Evolutionary conservation across 179 eudicot species (phyloP).

Genomic region (Silene coronaria): DNA sequence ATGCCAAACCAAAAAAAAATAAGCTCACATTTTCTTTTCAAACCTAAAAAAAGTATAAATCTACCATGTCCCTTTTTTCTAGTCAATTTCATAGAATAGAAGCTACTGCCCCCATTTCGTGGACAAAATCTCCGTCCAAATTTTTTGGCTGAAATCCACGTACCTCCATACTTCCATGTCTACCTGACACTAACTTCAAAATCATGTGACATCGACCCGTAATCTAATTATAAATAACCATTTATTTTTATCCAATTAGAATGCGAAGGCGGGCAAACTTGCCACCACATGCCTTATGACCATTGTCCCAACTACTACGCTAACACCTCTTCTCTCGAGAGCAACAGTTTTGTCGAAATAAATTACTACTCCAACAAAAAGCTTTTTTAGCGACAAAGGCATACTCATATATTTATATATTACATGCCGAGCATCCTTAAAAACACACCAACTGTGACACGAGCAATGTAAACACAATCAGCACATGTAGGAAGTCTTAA

Average conservation of each 20-base stretch:
- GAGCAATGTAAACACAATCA: constrained; percentile 37
- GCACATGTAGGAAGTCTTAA: constrained; percentile 29
- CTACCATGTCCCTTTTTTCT: neutral
- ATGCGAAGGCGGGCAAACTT: too few species aligned
- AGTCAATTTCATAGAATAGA: neutral
- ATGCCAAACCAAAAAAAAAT: too few species aligned
- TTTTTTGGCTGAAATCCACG: constrained; percentile 7
- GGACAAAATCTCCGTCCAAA: constrained; percentile 4
- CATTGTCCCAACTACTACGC: too few species aligned
- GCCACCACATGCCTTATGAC: too few species aligned
- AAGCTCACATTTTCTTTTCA: neutral
- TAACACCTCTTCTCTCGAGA: too few species aligned
- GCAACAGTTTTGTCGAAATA: too few species aligned
- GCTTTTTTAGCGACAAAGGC: neutral
- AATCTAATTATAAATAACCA: too few species aligned
- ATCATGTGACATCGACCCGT: too few species aligned
- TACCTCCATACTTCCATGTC: constrained; percentile 11
- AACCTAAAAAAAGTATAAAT: too few species aligned
- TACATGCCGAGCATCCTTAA: constrained; percentile 23
- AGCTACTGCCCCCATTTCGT: constrained; percentile 4
- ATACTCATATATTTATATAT: constrained; percentile 18
- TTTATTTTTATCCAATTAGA: too few species aligned
- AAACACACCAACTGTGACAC: constrained; percentile 20
- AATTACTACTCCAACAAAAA: neutral
- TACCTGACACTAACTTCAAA: constrained; percentile 5